Evolutionary conservation across 75 land plant species (phyloP), one percentile per base, ranked within the genome.

Genomic region (Pseudotsuga menziesii): DNA sequence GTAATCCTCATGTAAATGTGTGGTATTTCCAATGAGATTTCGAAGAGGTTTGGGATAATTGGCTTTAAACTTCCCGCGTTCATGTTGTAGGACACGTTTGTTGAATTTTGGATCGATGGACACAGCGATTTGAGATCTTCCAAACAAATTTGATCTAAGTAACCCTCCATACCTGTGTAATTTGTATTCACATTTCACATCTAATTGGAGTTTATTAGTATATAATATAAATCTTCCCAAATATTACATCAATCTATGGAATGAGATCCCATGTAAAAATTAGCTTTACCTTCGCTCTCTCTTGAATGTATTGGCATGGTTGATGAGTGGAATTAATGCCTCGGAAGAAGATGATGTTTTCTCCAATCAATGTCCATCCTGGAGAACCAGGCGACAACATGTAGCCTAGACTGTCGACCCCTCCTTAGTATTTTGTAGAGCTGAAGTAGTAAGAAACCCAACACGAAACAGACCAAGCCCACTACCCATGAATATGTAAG

Each of bases 141-240:
- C 69, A 64, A 64, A 64, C 69, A 64, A 64, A 64, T 17, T 64
- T 16, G 35, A 64, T 32, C 69, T 64, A 39, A 64, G 32, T 9
- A 64, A 14, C 5, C 15, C 17, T 1, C 69, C 69, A 64, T 64
- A 64, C 69, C 69, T 64, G 69, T 14, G 4, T 44, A 44, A 44
- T 44, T 44, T 44, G 48, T 44, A 8, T 44, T 44, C 48, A 44
- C 48, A 44, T 44, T 44, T 8, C 48, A 44, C 8, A 5, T 59
- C 1, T 1, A 29, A 29, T 0, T 29, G 32, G 32, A 29, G 32
- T 29, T 29, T 0, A 29, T 29, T 29, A 29, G 32, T 29, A n/a
- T n/a, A n/a, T n/a, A n/a, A n/a, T n/a, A n/a, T n/a, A 29, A 29
- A 29, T 29, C 32, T 29, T 29, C 32, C 32, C 32, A 29, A 29